These are phyloP conservation scores for Poterioochromonas sp. DNA, from an alignment of 352 stramenopile species.

Conservation along the genomic window DNA sequence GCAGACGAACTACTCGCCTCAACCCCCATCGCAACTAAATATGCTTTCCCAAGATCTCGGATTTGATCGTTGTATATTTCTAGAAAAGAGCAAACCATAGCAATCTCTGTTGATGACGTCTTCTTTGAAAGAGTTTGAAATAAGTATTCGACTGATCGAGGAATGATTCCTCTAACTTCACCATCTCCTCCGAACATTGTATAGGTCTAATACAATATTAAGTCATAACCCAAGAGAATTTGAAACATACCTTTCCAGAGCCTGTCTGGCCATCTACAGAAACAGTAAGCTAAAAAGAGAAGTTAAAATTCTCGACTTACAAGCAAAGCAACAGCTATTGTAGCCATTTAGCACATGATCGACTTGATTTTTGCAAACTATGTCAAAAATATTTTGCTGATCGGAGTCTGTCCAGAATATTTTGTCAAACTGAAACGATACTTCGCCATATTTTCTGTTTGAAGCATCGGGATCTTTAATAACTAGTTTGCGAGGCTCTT, in stretches of 20 bases:
- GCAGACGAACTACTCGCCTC: constrained; percentile 5
- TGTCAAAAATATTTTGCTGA: constrained; percentile 50
- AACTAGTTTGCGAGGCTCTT: constrained; percentile 37
- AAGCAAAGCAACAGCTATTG: constrained; percentile 85
- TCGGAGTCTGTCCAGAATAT: constrained; percentile 48
- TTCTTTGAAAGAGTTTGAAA: constrained; percentile 65
- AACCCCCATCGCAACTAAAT: constrained; percentile 39
- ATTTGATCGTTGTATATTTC: constrained; percentile 85
- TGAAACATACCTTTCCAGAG: constrained; percentile 17
- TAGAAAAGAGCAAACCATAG: constrained; percentile 66
- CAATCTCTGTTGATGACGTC: constrained; percentile 50
- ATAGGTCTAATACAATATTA: constrained; percentile 22
- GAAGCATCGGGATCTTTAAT: constrained; percentile 39
- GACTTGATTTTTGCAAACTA: constrained; percentile 52
- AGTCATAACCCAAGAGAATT: too few relatives aligned
- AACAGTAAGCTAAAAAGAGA: too few relatives aligned
- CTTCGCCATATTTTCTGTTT: constrained; percentile 38
- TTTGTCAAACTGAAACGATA: constrained; percentile 47
- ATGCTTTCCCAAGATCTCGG: constrained; percentile 74
- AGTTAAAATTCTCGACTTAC: constrained; percentile 54
- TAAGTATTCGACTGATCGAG: constrained; percentile 72
- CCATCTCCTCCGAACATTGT: constrained; percentile 72
- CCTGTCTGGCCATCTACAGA: constrained; percentile 1
- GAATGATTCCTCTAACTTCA: constrained; percentile 70
- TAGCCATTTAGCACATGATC: constrained; percentile 77